Conservation (phyloP, 2,329 filamentous ascomycete species). For the Myriosclerotinia curreyana region DNA sequence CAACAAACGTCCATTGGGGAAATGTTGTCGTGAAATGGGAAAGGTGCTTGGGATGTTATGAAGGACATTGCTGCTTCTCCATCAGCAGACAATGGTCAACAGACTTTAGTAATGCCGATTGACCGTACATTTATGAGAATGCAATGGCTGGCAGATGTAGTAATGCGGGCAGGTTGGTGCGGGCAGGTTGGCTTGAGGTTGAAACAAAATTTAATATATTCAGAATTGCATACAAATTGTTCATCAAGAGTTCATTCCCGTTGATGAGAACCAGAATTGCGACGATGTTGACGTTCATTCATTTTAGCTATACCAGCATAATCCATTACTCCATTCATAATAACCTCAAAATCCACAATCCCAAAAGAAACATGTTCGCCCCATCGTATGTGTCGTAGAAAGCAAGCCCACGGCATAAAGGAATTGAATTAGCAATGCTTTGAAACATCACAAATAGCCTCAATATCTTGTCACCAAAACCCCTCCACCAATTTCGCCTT, state of each 20-base stretch:
- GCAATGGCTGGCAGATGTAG: background rate
- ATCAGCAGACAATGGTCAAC: background rate
- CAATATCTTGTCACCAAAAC: background rate
- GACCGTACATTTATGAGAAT: background rate
- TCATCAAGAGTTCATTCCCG: background rate
- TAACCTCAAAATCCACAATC: background rate
- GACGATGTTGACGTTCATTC: background rate
- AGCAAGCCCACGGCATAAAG: background rate
- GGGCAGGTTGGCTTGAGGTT: background rate
- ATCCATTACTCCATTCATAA: conserved; percentile 4
- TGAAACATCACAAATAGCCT: too few species aligned
- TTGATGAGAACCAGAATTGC: background rate
- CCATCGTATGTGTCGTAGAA: conserved; percentile 10
- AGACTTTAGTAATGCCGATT: background rate
- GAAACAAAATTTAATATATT: background rate
- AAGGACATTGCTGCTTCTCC: background rate
- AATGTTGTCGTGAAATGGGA: background rate
- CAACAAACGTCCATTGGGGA: background rate
- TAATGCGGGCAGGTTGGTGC: background rate
- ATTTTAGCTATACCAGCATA: conserved; percentile 5
- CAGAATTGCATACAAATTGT: too few species aligned
- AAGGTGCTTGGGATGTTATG: background rate
- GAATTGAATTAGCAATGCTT: too few species aligned
- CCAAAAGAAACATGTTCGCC: background rate
- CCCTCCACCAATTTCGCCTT: background rate